A percentile compares a stretch with the other conserved stretches of the same genome.
Evolutionary conservation across 2,329 filamentous ascomycete species (phyloP).

Genomic region (Domatiomyces globalis): DNA sequence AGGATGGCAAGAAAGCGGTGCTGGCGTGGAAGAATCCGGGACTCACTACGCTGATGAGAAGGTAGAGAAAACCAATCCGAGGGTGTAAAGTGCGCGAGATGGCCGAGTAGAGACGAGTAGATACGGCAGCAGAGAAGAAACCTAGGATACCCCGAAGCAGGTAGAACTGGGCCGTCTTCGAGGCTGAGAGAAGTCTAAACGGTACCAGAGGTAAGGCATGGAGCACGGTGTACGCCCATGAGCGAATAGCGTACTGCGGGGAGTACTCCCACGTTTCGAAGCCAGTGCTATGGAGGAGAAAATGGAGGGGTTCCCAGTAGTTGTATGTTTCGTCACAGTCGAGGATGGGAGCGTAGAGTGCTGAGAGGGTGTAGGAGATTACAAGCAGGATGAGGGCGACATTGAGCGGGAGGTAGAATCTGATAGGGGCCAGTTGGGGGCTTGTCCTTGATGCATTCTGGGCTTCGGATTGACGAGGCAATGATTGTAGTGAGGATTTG

Average conservation of each 20-base stretch:
- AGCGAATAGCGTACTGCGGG: constrained; percentile 83
- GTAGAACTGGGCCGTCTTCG: constrained; percentile 61
- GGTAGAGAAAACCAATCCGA: constrained; percentile 70
- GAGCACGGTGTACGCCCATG: constrained; percentile 76
- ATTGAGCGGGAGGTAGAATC: constrained; percentile 55
- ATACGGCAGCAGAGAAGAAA: constrained; percentile 61
- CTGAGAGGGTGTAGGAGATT: constrained; percentile 58
- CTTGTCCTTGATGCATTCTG: constrained; percentile 20
- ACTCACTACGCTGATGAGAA: constrained; percentile 61
- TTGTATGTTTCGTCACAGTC: constrained; percentile 99
- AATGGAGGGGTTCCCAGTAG: constrained; percentile 96
- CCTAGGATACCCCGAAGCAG: constrained; percentile 64
- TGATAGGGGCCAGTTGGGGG: constrained; percentile 24
- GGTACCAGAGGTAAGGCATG: constrained; percentile 61
- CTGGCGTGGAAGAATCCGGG: constrained; percentile 91
- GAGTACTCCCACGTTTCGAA: constrained; percentile 99
- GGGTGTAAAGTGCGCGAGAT: constrained; percentile 65
- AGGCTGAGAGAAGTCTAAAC: constrained; percentile 39
- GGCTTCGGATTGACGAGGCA: not conserved
- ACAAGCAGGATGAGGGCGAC: constrained; percentile 71
- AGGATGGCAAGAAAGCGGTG: constrained; percentile 75
- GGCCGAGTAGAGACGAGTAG: constrained; percentile 66
- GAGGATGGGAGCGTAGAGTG: constrained; percentile 76
- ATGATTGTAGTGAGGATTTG: constrained; percentile 1
- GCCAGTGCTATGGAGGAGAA: constrained; percentile 80